phyloP scores from a whole-genome alignment of 202 grass and related monocot genomes.

The Zoysia matrella region DNA sequence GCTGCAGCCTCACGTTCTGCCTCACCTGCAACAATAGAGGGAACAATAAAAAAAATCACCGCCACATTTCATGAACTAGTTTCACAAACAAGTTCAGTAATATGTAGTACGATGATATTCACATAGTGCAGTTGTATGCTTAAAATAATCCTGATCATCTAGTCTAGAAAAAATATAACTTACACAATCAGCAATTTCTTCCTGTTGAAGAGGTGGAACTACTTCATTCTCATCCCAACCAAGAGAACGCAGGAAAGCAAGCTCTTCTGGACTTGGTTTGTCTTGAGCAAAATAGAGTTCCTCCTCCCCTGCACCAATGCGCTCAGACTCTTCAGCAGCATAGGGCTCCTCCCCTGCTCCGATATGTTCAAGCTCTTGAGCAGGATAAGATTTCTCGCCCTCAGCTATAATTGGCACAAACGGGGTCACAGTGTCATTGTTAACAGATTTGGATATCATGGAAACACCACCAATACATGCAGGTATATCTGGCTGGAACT shows the following conservation, averaged over 20 bases:
- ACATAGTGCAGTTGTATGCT: not conserved
- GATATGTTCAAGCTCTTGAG: too few species aligned
- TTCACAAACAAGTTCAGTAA: not conserved
- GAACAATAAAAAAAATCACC: too few species aligned
- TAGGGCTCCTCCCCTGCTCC: not conserved
- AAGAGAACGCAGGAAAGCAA: too few species aligned
- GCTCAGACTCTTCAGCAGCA: conserved; percentile 30
- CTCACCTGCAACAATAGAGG: too few species aligned
- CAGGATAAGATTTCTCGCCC: conserved; percentile 21
- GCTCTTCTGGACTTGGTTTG: too few species aligned
- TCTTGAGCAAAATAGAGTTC: conserved; percentile 34
- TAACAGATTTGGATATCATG: not conserved
- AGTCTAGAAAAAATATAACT: conserved; percentile 36
- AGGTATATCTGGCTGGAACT: conserved; percentile 25
- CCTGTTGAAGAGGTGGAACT: conserved; percentile 48
- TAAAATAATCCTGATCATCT: not conserved
- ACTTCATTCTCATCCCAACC: too few species aligned
- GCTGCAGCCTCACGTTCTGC: too few species aligned
- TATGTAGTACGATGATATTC: not conserved
- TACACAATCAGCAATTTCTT: conserved; percentile 70
- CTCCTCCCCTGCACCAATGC: conserved; percentile 4
- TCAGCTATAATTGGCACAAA: conserved; percentile 11
- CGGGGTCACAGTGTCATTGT: conserved; percentile 21
- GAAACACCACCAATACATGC: conserved; percentile 37
- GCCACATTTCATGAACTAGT: not conserved